Evolutionary conservation across 495 filamentous ascomycete genomes (phyloP).

Genomic region (Hypoxylon lenormandii): DNA sequence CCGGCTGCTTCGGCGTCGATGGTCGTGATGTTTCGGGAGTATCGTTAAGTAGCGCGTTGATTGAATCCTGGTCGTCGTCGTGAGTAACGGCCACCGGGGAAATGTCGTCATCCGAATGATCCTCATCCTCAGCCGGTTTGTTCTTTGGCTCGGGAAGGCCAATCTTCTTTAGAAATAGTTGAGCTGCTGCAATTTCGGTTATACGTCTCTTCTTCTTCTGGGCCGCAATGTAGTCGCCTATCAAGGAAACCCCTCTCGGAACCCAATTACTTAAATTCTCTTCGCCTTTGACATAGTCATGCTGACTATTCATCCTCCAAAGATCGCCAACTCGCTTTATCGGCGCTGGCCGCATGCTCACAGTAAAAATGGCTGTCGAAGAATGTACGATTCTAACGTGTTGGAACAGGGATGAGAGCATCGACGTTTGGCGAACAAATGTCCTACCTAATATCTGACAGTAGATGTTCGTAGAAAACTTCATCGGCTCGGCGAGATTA

Average conservation of each 20-base stretch:
- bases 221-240: constrained; percentile 80
- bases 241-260: constrained; percentile 86
- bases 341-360: constrained; percentile 84
- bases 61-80: constrained; percentile 50
- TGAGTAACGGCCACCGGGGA: constrained; percentile 40
- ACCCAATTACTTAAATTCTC: constrained; percentile 85
- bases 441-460: constrained; percentile 86
- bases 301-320: constrained; percentile 95
- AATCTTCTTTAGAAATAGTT: constrained; percentile 71
- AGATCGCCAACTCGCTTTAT: constrained; percentile 91
- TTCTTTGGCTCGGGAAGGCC: constrained; percentile 50
- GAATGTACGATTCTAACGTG: constrained; percentile 86
- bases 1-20: constrained; percentile 47
- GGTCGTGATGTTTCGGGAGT: constrained; percentile 56
- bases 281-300: constrained; percentile 94
- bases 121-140: constrained; percentile 38
- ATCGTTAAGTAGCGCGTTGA: constrained; percentile 59
- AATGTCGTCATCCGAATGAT: constrained; percentile 59
- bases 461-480: constrained; percentile 81
- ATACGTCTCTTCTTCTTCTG: constrained; percentile 76
- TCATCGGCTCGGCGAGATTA: constrained; percentile 82
- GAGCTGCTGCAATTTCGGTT: constrained; percentile 82
- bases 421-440: constrained; percentile 83
- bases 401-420: constrained; percentile 89
- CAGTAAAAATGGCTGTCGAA: constrained; percentile 82